phyloP scores from a whole-genome alignment of 257 asterid genomes.

The Capsicum baccatum region DNA sequence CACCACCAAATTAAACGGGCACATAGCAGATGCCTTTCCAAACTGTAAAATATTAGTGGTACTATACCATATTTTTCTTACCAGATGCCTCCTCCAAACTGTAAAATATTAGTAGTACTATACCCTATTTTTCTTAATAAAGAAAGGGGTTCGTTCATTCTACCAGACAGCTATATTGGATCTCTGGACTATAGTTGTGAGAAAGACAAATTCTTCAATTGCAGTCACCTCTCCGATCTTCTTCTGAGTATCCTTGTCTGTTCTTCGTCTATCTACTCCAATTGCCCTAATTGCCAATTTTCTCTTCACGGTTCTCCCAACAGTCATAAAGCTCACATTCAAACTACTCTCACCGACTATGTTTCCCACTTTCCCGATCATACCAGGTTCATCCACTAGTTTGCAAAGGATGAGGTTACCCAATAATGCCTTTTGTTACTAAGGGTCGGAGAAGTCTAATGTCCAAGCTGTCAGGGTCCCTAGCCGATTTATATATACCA shows the following conservation, averaged over 20 bases:
- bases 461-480: conserved; percentile 54
- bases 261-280: conserved; percentile 93
- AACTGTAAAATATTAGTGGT: not conserved
- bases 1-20: not conserved
- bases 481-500: conserved; percentile 30
- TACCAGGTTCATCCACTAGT: conserved; percentile 96
- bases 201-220: conserved; percentile 85
- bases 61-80: not conserved
- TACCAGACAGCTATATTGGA: not conserved
- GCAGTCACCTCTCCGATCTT: conserved; percentile 86
- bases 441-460: conserved; percentile 92
- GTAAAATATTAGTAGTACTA: not conserved
- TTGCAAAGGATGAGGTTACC: conserved; percentile 83
- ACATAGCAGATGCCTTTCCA: not conserved
- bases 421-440: conserved; percentile 91
- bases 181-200: conserved; percentile 52
- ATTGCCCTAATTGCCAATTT: conserved; percentile 92
- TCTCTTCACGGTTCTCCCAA: conserved; percentile 81
- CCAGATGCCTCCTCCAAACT: not conserved
- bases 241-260: conserved; percentile 79
- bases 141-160: not conserved
- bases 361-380: conserved; percentile 88
- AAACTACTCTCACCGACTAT: conserved; percentile 81
- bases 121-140: not conserved
- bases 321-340: conserved; percentile 97